Evolutionary conservation across 2,329 filamentous ascomycete genomes (phyloP), one percentile per base, ranked within the genome.

Genomic region (Ceratocystis cacaofunesta): DNA sequence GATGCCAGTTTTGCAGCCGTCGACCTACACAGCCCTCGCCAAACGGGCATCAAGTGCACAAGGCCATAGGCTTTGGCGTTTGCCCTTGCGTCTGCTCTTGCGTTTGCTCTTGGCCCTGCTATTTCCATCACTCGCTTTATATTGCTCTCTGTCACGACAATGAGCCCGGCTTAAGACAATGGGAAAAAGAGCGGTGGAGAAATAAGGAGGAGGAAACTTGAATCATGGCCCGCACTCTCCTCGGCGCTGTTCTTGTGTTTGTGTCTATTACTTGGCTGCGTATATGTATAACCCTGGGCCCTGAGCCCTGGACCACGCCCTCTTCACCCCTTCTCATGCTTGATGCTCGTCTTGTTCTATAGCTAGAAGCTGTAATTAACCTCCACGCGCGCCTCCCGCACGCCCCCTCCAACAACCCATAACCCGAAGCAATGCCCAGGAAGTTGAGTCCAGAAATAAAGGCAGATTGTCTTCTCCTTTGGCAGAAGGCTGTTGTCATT

Each of bases 371-470:
- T 30, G 25, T 30, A 32, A 30, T 36, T 58, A 30, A 58, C 55
- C 25, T 32, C 25, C 55, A 58, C 25, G 55, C 25, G 28, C n/a
- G 55, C 55, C 28, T 58, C 55, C 15, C 55, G 32, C 55, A 32
- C 55, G 55, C 55, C 55, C 55, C 55, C 55, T 58, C 28, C 55
- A 58, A 30, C 5, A 58, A 58, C 25, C 55, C 25, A 58, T 32
- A 58, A 58, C 25, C 28, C 55, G 28, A 32, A 32, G 55, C 55
- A 30, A 25, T 41, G 25, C 17, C 28, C 28, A 58, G 55, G 17
- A 32, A 58, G 55, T 32, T 17, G 8, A 36, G 32, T 30, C 15
- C 55, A 58, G 55, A 58, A 58, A 32, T 30, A 30, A 58, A n/a
- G 55, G 55, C 28, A 30, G 28, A 17, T 50, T 8, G n/a, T 50